Conservation (phyloP, 1,139 yeast genomes). For the Magnusiomyces fungicola region DNA sequence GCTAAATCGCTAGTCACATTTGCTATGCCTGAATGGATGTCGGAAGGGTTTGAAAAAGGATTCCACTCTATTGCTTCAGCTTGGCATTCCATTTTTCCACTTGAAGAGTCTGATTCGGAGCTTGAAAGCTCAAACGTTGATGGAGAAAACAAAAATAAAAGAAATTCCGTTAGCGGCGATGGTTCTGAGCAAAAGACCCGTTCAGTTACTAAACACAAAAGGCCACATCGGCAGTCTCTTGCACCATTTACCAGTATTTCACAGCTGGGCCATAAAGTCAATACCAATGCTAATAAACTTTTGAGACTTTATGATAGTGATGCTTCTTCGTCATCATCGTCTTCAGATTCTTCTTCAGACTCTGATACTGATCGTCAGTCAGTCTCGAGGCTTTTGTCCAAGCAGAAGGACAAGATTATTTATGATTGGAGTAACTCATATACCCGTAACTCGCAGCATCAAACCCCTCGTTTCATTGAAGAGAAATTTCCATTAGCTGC, state of each 20-base stretch:
- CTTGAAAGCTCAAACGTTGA: too few relatives aligned
- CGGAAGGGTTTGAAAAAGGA: background rate
- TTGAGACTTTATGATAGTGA: background rate
- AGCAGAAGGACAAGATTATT: constrained; percentile 22
- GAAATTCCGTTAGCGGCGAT: too few relatives aligned
- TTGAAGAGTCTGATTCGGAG: too few relatives aligned
- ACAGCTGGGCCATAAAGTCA: background rate
- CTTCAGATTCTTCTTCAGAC: background rate
- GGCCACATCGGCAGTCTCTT: too few relatives aligned
- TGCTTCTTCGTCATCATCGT: background rate
- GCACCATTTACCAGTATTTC: background rate
- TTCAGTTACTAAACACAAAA: too few relatives aligned
- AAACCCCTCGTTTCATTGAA: constrained; percentile 31
- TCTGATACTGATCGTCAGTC: constrained; percentile 1
- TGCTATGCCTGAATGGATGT: constrained; percentile 1
- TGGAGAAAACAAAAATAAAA: too few relatives aligned
- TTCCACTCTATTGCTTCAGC: background rate
- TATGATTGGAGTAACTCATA: constrained; percentile 36
- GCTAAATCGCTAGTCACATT: background rate
- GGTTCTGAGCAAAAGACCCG: too few relatives aligned
- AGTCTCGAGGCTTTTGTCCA: constrained; percentile 1
- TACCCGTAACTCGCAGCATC: constrained; percentile 15
- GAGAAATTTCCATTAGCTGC: constrained; percentile 40
- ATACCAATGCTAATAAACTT: background rate
- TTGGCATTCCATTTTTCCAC: background rate